phyloP scores from a whole-genome alignment of 768 basidiomycete species.

The Lactarius tabidus region DNA sequence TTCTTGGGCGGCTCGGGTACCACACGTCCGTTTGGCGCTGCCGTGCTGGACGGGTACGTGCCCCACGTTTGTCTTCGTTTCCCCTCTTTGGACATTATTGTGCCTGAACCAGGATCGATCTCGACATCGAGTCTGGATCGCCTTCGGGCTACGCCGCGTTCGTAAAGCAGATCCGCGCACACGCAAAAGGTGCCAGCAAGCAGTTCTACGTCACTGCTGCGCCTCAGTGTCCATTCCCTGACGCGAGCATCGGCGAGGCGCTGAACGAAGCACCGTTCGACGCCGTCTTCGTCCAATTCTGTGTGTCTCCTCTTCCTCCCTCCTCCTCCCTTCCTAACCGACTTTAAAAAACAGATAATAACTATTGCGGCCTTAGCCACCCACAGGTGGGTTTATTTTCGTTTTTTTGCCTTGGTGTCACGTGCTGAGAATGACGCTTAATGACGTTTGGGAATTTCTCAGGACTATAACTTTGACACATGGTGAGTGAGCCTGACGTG shows the following conservation, averaged over 20 bases:
- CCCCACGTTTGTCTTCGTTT: not conserved
- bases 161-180: conserved; percentile 36
- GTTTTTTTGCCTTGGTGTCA: conserved; percentile 3
- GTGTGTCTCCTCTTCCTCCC: conserved; percentile 26
- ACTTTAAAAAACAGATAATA: conserved; percentile 38
- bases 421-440: not conserved
- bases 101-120: conserved; percentile 32
- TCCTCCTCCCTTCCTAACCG: not conserved
- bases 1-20: conserved; percentile 46
- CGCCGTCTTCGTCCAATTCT: conserved; percentile 49
- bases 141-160: conserved; percentile 36
- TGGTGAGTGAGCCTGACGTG: conserved; percentile 28
- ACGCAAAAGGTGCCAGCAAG: conserved; percentile 36
- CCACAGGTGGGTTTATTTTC: conserved; percentile 51
- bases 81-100: not conserved
- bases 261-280: conserved; percentile 38
- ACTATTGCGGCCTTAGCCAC: conserved; percentile 39
- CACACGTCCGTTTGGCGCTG: conserved; percentile 44
- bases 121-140: conserved; percentile 39
- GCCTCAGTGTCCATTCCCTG: conserved; percentile 40
- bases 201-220: conserved; percentile 38
- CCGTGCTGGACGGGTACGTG: conserved; percentile 45
- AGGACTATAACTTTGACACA: conserved; percentile 47
- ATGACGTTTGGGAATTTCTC: not conserved
- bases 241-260: conserved; percentile 34